These are phyloP conservation scores for Cinnamomum chago DNA, from an alignment of 164 flowering plant species.

Conservation along the genomic window DNA sequence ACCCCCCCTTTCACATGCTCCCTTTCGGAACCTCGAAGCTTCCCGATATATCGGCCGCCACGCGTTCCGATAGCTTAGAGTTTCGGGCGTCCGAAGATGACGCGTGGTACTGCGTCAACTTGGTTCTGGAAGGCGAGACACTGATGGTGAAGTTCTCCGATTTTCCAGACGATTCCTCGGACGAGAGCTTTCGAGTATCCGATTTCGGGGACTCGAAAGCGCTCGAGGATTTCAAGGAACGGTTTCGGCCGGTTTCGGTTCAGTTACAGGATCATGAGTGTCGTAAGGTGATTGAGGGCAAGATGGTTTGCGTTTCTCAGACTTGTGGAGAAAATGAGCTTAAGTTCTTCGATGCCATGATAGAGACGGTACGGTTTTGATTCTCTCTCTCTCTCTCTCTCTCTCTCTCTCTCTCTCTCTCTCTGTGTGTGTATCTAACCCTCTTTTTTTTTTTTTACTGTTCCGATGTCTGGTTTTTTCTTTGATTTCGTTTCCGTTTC, in stretches of 20 bases:
- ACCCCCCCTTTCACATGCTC: not conserved
- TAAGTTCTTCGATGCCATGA: slow-evolving; percentile 46
- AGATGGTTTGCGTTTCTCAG: slow-evolving; percentile 33
- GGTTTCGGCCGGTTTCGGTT: slow-evolving; percentile 37
- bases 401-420: not conserved
- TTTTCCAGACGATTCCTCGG: slow-evolving; percentile 11
- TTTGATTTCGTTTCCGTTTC: not conserved
- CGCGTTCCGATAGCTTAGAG: slow-evolving; percentile 17
- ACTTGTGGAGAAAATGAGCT: slow-evolving; percentile 16
- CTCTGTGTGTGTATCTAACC: not conserved
- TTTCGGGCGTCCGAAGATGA: slow-evolving; percentile 30
- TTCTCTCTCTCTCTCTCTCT: not conserved
- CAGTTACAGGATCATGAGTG: slow-evolving; percentile 57
- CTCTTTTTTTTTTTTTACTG: not conserved
- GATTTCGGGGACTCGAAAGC: slow-evolving; percentile 21
- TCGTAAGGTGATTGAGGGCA: slow-evolving; percentile 18
- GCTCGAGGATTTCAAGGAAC: slow-evolving; percentile 19
- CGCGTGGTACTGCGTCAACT: slow-evolving; percentile 46
- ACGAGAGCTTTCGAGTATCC: slow-evolving; percentile 14
- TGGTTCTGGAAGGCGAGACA: slow-evolving; percentile 12
- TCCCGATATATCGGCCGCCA: not conserved
- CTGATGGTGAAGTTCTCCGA: slow-evolving; percentile 26
- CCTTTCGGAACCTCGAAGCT: not conserved
- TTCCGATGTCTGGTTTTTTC: not conserved
- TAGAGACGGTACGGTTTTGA: slow-evolving; percentile 29